Evolutionary conservation across 2,329 filamentous ascomycete genomes (phyloP).

Genomic region (Monilinia fructigena): DNA sequence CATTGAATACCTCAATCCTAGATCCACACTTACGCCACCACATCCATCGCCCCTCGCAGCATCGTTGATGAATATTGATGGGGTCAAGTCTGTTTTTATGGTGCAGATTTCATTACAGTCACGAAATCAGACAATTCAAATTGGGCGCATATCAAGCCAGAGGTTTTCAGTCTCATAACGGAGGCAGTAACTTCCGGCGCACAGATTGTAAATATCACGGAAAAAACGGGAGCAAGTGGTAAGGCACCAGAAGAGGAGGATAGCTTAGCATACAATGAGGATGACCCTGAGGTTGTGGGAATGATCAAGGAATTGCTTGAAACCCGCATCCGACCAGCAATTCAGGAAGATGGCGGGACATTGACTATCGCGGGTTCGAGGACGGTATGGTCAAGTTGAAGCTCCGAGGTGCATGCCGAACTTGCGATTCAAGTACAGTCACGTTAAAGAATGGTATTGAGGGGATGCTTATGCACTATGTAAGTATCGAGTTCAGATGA

Average conservation of each 20-base stretch:
- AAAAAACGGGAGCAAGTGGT: conserved; percentile 53
- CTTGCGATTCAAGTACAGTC: conserved; percentile 94
- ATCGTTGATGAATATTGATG: conserved; percentile 88
- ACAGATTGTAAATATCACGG: conserved; percentile 70
- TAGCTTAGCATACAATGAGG: conserved; percentile 78
- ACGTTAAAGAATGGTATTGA: conserved; percentile 98
- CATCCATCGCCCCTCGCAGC: conserved; percentile 89
- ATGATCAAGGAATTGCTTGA: conserved; percentile 99
- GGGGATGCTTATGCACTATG: conserved; percentile 96
- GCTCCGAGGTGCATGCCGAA: conserved; percentile 87
- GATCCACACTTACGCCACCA: conserved; percentile 82
- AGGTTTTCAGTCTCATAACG: conserved; percentile 92
- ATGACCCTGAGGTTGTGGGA: conserved; percentile 89
- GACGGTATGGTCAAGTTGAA: conserved; percentile 83
- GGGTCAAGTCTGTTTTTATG: conserved; percentile 92
- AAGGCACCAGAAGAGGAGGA: conserved; percentile 57
- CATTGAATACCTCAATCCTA: conserved; percentile 87
- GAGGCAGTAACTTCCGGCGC: conserved; percentile 85
- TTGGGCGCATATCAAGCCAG: conserved; percentile 93
- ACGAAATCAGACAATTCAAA: conserved; percentile 85
- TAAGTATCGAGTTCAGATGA: conserved; percentile 49
- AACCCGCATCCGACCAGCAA: conserved; percentile 89
- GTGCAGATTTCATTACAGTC: conserved; percentile 92
- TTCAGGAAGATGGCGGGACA: conserved; percentile 98
- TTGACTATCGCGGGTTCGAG: conserved; percentile 89